phyloP scores from a whole-genome alignment of 2,329 filamentous ascomycete genomes.

The Colletotrichum euphorbiae region DNA sequence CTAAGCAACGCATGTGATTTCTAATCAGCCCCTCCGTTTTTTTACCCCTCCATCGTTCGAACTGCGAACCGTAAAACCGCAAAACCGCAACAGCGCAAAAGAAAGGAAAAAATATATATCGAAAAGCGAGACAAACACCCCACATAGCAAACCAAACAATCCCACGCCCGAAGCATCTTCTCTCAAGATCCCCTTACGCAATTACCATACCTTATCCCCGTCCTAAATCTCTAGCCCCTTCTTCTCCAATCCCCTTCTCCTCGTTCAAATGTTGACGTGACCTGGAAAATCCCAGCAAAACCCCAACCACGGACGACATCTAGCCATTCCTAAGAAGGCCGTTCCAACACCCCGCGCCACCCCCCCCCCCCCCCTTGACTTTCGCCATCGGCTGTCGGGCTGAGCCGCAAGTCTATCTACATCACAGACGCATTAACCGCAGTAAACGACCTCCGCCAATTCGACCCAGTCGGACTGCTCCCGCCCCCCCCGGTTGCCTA shows the following conservation, averaged over 20 bases:
- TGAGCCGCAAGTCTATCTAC: constrained; percentile 34
- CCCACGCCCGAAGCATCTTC: constrained; percentile 1
- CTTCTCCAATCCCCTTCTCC: constrained; percentile 21
- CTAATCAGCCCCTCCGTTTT: constrained; percentile 36
- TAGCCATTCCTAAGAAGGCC: neutral
- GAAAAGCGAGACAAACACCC: constrained; percentile 9
- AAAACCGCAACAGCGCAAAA: neutral
- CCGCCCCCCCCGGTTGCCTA: constrained; percentile 16
- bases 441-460: constrained; percentile 8
- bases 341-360: too few species aligned
- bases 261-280: constrained; percentile 28
- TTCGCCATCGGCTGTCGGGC: constrained; percentile 21
- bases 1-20: constrained; percentile 38
- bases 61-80: neutral
- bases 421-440: constrained; percentile 8
- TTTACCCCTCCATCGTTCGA: constrained; percentile 33
- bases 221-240: neutral
- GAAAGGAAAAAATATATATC: constrained; percentile 22
- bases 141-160: constrained; percentile 3
- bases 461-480: neutral
- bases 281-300: constrained; percentile 1
- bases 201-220: constrained; percentile 28
- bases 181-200: neutral
- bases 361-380: constrained; percentile 2
- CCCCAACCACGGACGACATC: neutral